Conservation (phyloP, 2,329 filamentous ascomycete genomes). For the Ophiostoma perfectum region DNA sequence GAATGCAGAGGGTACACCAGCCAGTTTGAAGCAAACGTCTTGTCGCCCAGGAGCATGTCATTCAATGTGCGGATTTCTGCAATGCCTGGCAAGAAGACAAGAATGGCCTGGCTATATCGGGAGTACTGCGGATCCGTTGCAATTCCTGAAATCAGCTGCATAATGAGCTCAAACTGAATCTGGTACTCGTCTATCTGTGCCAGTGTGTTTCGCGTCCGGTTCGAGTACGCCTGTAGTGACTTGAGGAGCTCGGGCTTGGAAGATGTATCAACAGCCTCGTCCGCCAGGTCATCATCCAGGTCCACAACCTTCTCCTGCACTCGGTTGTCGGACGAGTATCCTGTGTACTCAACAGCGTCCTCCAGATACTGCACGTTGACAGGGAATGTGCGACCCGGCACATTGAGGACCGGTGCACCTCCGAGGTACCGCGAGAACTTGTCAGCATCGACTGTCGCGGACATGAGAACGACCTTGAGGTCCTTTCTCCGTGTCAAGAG, state of each 20-base stretch:
- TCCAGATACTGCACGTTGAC: constrained; percentile 85
- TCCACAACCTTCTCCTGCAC: constrained; percentile 51
- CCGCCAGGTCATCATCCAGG: constrained; percentile 57
- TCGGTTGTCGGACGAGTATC: constrained; percentile 57
- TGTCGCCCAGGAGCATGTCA: constrained; percentile 73
- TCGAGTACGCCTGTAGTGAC: constrained; percentile 66
- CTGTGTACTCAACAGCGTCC: constrained; percentile 83
- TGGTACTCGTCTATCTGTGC: constrained; percentile 81
- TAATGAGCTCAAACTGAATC: constrained; percentile 82
- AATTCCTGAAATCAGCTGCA: constrained; percentile 71
- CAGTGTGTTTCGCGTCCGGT: constrained; percentile 68
- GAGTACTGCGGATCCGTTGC: constrained; percentile 61
- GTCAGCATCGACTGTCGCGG: constrained; percentile 88
- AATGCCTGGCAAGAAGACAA: constrained; percentile 94
- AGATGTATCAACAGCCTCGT: constrained; percentile 47
- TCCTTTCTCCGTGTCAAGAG: constrained; percentile 71
- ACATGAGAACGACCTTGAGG: constrained; percentile 93
- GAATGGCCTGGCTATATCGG: constrained; percentile 77
- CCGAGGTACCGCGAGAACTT: constrained; percentile 85
- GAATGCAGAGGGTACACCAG: constrained; percentile 87
- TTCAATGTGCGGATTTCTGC: constrained; percentile 87
- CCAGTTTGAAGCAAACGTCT: constrained; percentile 71
- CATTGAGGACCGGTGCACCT: constrained; percentile 77
- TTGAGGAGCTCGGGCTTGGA: constrained; percentile 55
- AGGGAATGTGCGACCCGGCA: constrained; percentile 90